Percentiles rank a stretch among this genome's conserved stretches.
Evolutionary conservation across 495 filamentous ascomycete genomes (phyloP).

Genomic region (Lindgomyces ingoldianus): DNA sequence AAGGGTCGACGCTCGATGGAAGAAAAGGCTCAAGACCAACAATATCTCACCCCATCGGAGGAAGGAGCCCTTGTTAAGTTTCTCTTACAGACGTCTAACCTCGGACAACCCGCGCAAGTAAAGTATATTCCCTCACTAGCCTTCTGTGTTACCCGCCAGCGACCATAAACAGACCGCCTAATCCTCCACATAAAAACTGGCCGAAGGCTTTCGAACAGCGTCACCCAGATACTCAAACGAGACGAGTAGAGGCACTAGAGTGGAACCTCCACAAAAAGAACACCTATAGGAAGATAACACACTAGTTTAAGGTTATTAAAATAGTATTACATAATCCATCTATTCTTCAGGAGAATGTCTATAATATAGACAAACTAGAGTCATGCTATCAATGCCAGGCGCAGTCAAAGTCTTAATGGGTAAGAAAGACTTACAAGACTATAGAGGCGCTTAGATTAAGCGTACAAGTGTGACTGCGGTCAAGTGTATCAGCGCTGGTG

Average conservation of each 20-base stretch:
- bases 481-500: not conserved
- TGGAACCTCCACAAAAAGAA: not conserved
- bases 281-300: not conserved
- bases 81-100: no score
- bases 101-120: no score
- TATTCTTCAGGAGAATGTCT: not conserved
- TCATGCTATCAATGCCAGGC: not conserved
- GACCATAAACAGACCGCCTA: no score
- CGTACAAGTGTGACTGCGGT: not conserved
- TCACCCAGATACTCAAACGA: not conserved
- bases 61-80: no score
- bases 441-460: not conserved
- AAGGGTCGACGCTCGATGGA: no score
- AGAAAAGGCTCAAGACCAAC: no score
- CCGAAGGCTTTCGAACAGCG: not conserved
- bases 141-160: no score
- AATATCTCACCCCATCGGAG: no score
- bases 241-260: not conserved
- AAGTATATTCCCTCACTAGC: no score
- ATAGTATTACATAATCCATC: not conserved
- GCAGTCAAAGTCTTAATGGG: not conserved
- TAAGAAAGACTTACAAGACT: not conserved
- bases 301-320: not conserved
- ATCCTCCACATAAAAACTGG: not conserved
- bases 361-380: not conserved